Evolutionary conservation across 805 yeast genomes (phyloP), one percentile per base, ranked within the genome.

Genomic region (Kodamaea neixiangensis): DNA sequence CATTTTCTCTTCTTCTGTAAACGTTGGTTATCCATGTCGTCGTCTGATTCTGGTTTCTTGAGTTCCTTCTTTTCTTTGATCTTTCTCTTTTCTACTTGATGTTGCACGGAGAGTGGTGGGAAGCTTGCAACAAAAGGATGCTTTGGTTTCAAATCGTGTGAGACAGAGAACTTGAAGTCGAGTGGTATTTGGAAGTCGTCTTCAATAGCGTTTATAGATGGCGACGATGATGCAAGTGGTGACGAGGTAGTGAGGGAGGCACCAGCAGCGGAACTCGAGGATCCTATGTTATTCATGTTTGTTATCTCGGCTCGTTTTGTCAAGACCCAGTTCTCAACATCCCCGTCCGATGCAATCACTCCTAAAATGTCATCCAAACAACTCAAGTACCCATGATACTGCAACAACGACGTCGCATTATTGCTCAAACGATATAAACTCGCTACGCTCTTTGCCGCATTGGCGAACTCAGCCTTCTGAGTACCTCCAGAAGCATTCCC

Each of bases 351-450:
- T 10, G 75, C 63, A 7, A 81, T 61, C 21, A 72, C 64, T 13
- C 65, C 66, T 6, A 81, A 58, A 19, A 85, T 55, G 54, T 86
- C 90, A 52, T 83, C 80, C 2, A 86, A 54, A 57, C 88, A 83
- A 29, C 79, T 80, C 40, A 83, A 59, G 58, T 86, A 86, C 0
- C 92, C 92, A 50, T 76, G 77, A 46, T 78, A 75, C 46, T 73
- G 75, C 7, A 78, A 60, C 20, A 82, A 57, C 4, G 78, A 64
- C 41, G 71, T 77, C 45, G 82, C 75, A 45, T 78, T 76, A 54
- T 80, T 82, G 7, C 89, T 80, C 4, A 84, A 65, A 45, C 89
- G 67, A 57, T 86, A 87, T 22, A 86, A 69, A 11, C 85, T 58
- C 3, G 78, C 76, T 40, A 74, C 77, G 2, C 76, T 68, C 46